Percentiles rank a stretch among this genome's conserved stretches.
phyloP scores from a whole-genome alignment of 2,329 filamentous ascomycete genomes.

The Claviceps maximensis region DNA sequence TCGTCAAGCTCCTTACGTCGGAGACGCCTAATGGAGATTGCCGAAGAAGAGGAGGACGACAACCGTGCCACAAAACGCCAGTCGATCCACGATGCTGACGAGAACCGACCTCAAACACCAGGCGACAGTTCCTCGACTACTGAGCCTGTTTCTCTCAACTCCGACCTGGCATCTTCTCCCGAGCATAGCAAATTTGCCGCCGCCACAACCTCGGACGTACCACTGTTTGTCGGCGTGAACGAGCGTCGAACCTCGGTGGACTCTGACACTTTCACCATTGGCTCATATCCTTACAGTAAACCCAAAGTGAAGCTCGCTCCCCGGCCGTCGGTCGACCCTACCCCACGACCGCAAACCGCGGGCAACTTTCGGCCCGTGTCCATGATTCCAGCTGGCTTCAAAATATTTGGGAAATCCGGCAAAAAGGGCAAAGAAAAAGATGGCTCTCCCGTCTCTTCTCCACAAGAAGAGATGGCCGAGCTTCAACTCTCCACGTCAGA shows the following conservation, averaged over 20 bases:
- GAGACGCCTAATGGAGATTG: slow-evolving; percentile 76
- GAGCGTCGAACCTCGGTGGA: slow-evolving; percentile 35
- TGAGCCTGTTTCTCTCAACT: slow-evolving; percentile 35
- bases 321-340: slow-evolving; percentile 58
- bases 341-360: slow-evolving; percentile 47
- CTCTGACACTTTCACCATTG: slow-evolving; percentile 31
- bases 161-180: slow-evolving; percentile 36
- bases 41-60: slow-evolving; percentile 81
- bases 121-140: slow-evolving; percentile 10
- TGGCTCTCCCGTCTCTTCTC: slow-evolving; percentile 10
- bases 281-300: slow-evolving; percentile 39
- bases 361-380: slow-evolving; percentile 59
- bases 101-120: slow-evolving; percentile 17
- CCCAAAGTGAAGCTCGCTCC: slow-evolving; percentile 85
- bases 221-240: slow-evolving; percentile 36
- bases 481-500: slow-evolving; percentile 19
- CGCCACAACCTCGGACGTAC: slow-evolving; percentile 34
- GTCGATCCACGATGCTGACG: slow-evolving; percentile 35
- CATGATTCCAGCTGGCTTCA: slow-evolving; percentile 68
- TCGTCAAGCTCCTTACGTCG: slow-evolving; percentile 68
- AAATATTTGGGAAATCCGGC: slow-evolving; percentile 46
- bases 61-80: slow-evolving; percentile 44
- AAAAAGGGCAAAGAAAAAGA: slow-evolving; percentile 30
- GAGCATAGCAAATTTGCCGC: slow-evolving; percentile 35
- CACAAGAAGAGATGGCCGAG: slow-evolving; percentile 24